These are phyloP conservation scores for Clarireedia paspali DNA, from an alignment of 2,329 filamentous ascomycete genomes.

Conservation along the genomic window DNA sequence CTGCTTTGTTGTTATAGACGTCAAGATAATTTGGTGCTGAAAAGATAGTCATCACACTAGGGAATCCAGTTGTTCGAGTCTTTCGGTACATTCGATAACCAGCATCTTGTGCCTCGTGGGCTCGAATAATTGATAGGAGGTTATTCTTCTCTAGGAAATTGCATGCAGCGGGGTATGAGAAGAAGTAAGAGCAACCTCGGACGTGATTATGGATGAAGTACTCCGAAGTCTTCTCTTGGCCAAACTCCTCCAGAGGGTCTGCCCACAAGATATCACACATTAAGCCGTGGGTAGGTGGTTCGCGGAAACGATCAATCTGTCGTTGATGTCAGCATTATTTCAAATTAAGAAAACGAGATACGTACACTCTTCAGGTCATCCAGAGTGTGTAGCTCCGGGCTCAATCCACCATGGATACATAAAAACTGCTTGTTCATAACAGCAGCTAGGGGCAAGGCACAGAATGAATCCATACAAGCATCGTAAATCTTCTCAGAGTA, in stretches of 20 bases:
- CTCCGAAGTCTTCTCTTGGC: slow-evolving; percentile 95
- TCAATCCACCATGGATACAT: slow-evolving; percentile 94
- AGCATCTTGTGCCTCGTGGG: slow-evolving; percentile 96
- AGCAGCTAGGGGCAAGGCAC: slow-evolving; percentile 82
- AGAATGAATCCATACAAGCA: slow-evolving; percentile 98
- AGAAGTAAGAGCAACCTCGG: slow-evolving; percentile 97
- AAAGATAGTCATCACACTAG: slow-evolving; percentile 99
- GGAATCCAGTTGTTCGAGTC: slow-evolving; percentile 95
- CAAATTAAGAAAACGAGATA: background rate
- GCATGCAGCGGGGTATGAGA: slow-evolving; percentile 95
- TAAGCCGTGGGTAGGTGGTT: slow-evolving; percentile 91
- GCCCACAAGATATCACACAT: slow-evolving; percentile 99
- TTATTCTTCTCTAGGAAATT: slow-evolving; percentile 99
- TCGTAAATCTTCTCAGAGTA: slow-evolving; percentile 96
- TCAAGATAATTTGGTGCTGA: slow-evolving; percentile 98
- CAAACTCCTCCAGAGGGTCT: slow-evolving; percentile 95
- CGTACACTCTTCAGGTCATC: slow-evolving; percentile 85
- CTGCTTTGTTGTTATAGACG: slow-evolving; percentile 99
- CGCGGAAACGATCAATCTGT: slow-evolving; percentile 93
- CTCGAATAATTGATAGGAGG: slow-evolving; percentile 89
- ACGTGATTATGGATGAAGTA: slow-evolving; percentile 99
- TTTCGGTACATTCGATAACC: slow-evolving; percentile 99
- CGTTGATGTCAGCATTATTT: background rate
- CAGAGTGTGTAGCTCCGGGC: slow-evolving; percentile 89
- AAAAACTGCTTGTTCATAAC: slow-evolving; percentile 99